phyloP scores from a whole-genome alignment of 225 moss, liverwort and hornwort genomes.

The Pseudoscleropodium purum region DNA sequence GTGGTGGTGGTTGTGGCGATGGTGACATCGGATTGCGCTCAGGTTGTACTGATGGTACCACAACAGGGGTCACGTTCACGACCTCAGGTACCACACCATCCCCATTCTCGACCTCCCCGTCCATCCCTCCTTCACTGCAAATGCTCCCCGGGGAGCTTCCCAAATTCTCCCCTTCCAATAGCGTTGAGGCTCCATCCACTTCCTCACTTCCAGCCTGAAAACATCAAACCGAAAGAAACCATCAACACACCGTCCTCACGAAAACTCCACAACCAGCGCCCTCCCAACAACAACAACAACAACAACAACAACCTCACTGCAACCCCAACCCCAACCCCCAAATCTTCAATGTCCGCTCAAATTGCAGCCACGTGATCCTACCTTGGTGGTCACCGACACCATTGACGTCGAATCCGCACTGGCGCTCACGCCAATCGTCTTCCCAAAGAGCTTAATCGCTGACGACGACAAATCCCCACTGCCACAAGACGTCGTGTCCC shows the following conservation, averaged over 20 bases:
- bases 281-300: no score
- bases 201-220: conserved; percentile 30
- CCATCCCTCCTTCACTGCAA: neutral
- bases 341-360: neutral
- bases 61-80: neutral
- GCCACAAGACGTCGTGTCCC: conserved; percentile 10
- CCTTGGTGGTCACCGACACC: neutral
- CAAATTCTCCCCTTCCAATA: conserved; percentile 16
- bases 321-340: neutral
- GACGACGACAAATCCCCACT: conserved; percentile 32
- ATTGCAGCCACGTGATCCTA: neutral
- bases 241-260: neutral
- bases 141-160: conserved; percentile 6
- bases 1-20: neutral
- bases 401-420: neutral
- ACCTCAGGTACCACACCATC: neutral
- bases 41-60: neutral
- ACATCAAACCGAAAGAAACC: neutral
- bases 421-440: conserved; percentile 28
- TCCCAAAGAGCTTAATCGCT: conserved; percentile 29
- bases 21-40: neutral
- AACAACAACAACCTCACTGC: neutral
- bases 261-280: neutral
- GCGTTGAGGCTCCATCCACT: conserved; percentile 17
- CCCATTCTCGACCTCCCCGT: neutral